Conservation (phyloP, 2,329 filamentous ascomycete genomes). For the Arthrinium phaeospermum region DNA sequence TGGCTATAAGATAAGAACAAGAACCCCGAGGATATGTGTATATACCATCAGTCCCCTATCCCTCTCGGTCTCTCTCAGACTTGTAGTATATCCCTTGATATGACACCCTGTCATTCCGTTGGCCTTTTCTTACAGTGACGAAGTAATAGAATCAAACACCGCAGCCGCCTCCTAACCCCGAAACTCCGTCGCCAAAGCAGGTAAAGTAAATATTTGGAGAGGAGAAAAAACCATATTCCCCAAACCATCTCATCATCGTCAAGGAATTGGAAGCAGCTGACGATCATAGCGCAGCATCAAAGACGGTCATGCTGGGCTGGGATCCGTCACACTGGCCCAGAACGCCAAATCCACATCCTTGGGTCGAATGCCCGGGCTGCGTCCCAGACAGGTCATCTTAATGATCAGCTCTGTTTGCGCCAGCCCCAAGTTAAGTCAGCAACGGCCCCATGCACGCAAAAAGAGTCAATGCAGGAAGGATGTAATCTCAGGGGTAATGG, state of each 20-base stretch:
- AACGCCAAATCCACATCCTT: constrained; percentile 36
- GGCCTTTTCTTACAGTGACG: background rate
- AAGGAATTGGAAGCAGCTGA: too few relatives aligned
- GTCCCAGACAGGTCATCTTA: constrained; percentile 35
- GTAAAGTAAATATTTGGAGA: background rate
- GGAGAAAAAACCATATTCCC: background rate
- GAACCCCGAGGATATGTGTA: background rate
- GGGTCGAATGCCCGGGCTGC: constrained; percentile 37
- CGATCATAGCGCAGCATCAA: background rate
- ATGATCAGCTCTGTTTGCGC: constrained; percentile 30
- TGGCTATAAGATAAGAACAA: background rate
- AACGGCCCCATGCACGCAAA: background rate
- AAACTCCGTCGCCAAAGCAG: constrained; percentile 10
- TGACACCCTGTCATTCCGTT: background rate
- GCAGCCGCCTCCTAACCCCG: background rate
- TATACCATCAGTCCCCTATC: background rate
- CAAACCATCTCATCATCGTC: too few relatives aligned
- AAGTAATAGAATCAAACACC: background rate
- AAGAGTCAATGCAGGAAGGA: background rate
- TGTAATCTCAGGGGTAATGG: background rate
- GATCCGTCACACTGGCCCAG: constrained; percentile 34
- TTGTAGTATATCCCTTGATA: background rate
- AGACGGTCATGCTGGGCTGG: constrained; percentile 17
- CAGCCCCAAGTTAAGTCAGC: background rate
- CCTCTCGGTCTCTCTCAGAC: background rate